These are phyloP conservation scores for Polytrichum commune DNA, from an alignment of 225 moss, liverwort and hornwort genomes.

Conservation along the genomic window DNA sequence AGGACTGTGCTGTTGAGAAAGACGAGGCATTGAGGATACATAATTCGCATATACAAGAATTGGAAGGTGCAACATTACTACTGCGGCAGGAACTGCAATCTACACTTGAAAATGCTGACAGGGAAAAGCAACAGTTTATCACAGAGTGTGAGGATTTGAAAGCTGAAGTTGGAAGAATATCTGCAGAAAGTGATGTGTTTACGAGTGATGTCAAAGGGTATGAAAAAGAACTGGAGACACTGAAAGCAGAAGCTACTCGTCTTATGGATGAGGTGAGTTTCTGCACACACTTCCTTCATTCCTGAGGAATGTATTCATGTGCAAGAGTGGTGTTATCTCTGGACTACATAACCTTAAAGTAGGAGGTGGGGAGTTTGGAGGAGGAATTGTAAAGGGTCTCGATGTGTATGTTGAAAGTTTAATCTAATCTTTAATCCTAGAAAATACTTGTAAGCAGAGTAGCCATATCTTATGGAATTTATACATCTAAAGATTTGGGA, in stretches of 20 bases:
- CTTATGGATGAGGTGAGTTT: constrained; percentile 23
- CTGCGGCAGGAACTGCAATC: constrained; percentile 21
- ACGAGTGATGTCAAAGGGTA: constrained; percentile 17
- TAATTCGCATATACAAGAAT: constrained; percentile 24
- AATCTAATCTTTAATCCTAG: too few relatives aligned
- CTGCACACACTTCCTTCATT: not conserved
- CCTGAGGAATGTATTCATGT: too few relatives aligned
- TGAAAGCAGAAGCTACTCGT: constrained; percentile 24
- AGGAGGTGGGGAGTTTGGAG: not conserved
- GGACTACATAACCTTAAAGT: too few relatives aligned
- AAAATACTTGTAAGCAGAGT: too few relatives aligned
- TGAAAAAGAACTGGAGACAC: constrained; percentile 27
- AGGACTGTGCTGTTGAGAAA: constrained; percentile 17
- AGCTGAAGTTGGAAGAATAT: constrained; percentile 22
- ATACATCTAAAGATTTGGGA: too few relatives aligned
- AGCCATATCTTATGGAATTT: too few relatives aligned
- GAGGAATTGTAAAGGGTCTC: not conserved
- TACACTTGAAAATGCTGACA: constrained; percentile 19
- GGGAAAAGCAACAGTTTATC: constrained; percentile 25
- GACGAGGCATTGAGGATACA: constrained; percentile 18
- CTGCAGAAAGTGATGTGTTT: constrained; percentile 29
- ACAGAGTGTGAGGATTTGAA: constrained; percentile 27
- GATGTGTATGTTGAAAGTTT: too few relatives aligned
- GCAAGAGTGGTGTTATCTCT: too few relatives aligned
- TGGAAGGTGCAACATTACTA: constrained; percentile 19